Evolutionary conservation across 78 protist species (phyloP).

Genomic region (Dictyostelium purpureum): DNA sequence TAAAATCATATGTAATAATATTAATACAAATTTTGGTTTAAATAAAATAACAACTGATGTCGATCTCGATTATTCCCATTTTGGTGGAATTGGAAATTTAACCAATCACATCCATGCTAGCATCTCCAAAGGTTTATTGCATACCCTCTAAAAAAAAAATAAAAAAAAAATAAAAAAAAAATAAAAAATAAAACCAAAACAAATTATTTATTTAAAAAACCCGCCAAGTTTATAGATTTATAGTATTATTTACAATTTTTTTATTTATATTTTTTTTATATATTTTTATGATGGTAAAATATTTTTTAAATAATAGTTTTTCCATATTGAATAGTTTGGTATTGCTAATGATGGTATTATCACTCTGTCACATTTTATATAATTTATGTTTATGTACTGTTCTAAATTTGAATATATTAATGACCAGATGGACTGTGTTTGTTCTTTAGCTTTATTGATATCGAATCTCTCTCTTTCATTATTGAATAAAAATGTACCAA

Average conservation of each 20-base stretch:
- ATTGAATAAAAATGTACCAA: conserved; percentile 87
- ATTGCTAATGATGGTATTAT: conserved; percentile 3
- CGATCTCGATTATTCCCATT: no score
- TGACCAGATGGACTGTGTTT: neutral
- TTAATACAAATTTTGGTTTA: no score
- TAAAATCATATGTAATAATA: no score
- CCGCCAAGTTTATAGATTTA: neutral
- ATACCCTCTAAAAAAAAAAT: neutral
- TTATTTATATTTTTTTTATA: neutral
- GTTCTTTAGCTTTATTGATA: neutral
- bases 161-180: neutral
- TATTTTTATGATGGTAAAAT: neutral
- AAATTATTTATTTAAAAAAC: neutral
- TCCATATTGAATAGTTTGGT: neutral
- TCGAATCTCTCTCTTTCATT: conserved; percentile 60
- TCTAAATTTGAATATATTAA: neutral
- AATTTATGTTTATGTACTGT: neutral
- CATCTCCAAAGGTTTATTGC: neutral
- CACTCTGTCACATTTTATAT: neutral
- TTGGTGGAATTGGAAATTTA: no score
- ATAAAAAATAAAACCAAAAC: neutral
- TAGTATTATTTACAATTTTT: neutral
- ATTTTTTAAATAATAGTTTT: conserved; percentile 8
- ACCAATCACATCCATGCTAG: no score
- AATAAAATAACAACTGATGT: no score